These are phyloP conservation scores for Psilocybe cubensis DNA, from an alignment of 768 basidiomycete genomes.

Conservation along the genomic window DNA sequence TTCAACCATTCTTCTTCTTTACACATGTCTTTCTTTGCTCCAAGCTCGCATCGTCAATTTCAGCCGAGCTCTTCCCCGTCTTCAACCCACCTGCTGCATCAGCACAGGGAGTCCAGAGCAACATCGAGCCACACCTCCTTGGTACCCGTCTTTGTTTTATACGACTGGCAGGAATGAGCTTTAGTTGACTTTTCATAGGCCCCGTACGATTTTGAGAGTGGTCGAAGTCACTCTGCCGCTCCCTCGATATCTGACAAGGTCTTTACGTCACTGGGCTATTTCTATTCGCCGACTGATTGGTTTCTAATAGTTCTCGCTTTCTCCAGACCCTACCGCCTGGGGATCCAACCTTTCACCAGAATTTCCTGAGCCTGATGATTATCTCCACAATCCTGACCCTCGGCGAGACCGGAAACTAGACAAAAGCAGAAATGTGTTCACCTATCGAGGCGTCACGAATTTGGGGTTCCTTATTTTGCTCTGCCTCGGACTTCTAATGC, in stretches of 20 bases:
- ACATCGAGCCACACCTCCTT: conserved; percentile 41
- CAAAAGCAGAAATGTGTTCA: conserved; percentile 51
- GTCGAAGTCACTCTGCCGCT: conserved; percentile 12
- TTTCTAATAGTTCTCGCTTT: conserved; percentile 63
- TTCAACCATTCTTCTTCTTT: conserved; percentile 16
- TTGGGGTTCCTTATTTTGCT: conserved; percentile 68
- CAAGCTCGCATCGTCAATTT: conserved; percentile 45
- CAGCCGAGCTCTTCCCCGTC: conserved; percentile 48
- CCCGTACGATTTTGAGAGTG: conserved; percentile 14
- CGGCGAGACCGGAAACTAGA: conserved; percentile 61
- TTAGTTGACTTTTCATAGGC: conserved; percentile 5
- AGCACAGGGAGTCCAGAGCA: conserved; percentile 6
- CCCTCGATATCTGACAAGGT: conserved; percentile 65
- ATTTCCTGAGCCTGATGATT: conserved; percentile 65
- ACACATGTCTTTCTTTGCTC: conserved; percentile 36
- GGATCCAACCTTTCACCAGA: conserved; percentile 65
- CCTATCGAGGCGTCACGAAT: conserved; percentile 71
- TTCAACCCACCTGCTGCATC: conserved; percentile 52
- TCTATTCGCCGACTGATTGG: not conserved
- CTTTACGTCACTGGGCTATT: conserved; percentile 7
- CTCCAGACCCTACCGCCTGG: conserved; percentile 75
- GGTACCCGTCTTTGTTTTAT: conserved; percentile 32
- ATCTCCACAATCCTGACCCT: conserved; percentile 76
- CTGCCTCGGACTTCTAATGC: conserved; percentile 51
- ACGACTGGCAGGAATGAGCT: not conserved